A percentile compares a stretch with the other conserved stretches of the same genome.
phyloP scores from a whole-genome alignment of 2,329 filamentous ascomycete species.

The Pseudogymnoascus sp. region DNA sequence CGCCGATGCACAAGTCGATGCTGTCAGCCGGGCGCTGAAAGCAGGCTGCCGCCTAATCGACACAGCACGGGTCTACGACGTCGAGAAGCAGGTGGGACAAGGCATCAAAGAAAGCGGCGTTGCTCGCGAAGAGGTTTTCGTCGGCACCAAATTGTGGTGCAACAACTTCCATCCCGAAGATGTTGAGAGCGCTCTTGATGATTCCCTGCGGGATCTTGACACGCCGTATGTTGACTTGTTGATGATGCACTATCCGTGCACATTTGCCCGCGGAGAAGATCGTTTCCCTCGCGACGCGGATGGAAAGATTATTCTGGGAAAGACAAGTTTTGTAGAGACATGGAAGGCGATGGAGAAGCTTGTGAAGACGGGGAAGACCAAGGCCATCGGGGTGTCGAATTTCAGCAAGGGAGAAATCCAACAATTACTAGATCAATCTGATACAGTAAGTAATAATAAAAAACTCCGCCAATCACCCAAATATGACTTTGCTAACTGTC shows the following conservation, averaged over 20 bases:
- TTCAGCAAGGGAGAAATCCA: constrained; percentile 18
- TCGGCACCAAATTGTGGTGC: constrained; percentile 30
- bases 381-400: constrained; percentile 25
- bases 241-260: constrained; percentile 47
- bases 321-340: constrained; percentile 22
- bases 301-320: constrained; percentile 17
- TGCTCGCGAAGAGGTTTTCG: constrained; percentile 25
- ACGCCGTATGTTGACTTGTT: constrained; percentile 20
- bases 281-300: constrained; percentile 16
- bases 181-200: constrained; percentile 25
- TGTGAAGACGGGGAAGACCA: constrained; percentile 20
- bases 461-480: neutral
- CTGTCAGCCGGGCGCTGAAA: constrained; percentile 16
- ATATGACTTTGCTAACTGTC: neutral
- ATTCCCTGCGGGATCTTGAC: constrained; percentile 26
- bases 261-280: constrained; percentile 6
- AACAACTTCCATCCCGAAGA: constrained; percentile 26
- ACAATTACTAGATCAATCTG: neutral
- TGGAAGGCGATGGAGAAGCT: constrained; percentile 29
- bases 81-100: constrained; percentile 12
- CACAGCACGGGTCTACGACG: constrained; percentile 19
- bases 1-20: constrained; percentile 23
- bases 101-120: constrained; percentile 21
- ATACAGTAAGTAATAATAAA: neutral
- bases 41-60: constrained; percentile 31